phyloP scores from a whole-genome alignment of 345 rosid genomes.

The Mallotus nudiflorus region DNA sequence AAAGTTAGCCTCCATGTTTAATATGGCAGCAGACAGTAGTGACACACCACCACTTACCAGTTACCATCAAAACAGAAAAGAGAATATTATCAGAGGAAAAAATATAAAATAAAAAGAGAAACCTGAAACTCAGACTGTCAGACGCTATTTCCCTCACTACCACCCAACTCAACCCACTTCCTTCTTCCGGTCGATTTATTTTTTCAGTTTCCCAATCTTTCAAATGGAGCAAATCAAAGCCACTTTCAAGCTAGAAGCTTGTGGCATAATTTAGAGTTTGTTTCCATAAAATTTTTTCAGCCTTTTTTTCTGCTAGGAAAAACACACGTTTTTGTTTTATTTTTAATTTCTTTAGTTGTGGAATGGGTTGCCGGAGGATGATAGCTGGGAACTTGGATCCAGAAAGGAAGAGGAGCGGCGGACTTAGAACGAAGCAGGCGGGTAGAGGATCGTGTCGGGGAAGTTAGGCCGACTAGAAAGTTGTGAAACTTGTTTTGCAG shows the following conservation, averaged over 20 bases:
- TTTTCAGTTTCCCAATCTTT: neutral
- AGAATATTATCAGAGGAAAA: neutral
- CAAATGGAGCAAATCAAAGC: slow-evolving; percentile 61
- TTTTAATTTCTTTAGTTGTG: neutral
- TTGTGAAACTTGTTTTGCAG: slow-evolving; percentile 1
- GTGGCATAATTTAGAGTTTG: slow-evolving; percentile 43
- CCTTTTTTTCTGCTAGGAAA: neutral
- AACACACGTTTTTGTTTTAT: neutral
- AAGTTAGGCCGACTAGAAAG: slow-evolving; percentile 49
- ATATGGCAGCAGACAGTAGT: slow-evolving; percentile 28
- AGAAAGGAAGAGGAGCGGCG: slow-evolving; percentile 88
- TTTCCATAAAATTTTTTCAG: no score
- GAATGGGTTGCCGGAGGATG: slow-evolving; percentile 68
- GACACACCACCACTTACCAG: neutral
- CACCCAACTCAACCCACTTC: neutral
- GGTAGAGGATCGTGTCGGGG: slow-evolving; percentile 99
- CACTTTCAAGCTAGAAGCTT: slow-evolving; percentile 39
- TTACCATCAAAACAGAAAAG: neutral
- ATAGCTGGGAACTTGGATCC: slow-evolving; percentile 81
- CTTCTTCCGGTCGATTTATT: neutral
- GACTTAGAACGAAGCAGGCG: slow-evolving; percentile 92
- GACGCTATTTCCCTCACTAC: no score
- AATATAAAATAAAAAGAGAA: neutral
- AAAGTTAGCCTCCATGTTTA: slow-evolving; percentile 7
- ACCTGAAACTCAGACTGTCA: slow-evolving; percentile 12